Evolutionary conservation across 2,329 filamentous ascomycete genomes (phyloP).

Genomic region (Lithohypha guttulata): DNA sequence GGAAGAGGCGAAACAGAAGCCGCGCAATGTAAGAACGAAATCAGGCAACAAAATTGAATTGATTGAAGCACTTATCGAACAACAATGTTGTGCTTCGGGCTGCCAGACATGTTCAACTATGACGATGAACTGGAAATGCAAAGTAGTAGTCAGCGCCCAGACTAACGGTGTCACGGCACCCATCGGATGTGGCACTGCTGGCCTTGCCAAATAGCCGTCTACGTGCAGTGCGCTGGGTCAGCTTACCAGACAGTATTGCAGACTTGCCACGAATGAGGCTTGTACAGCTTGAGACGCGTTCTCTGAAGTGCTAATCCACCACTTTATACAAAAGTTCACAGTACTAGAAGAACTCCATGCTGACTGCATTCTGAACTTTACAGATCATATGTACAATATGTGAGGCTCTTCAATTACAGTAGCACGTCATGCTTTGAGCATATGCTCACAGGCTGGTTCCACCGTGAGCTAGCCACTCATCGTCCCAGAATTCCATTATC

Average conservation of each 20-base stretch:
- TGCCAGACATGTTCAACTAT: background rate
- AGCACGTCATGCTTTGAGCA: background rate
- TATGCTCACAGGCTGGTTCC: background rate
- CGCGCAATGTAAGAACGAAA: background rate
- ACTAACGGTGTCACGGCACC: background rate
- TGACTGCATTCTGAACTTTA: too few relatives aligned
- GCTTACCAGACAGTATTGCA: too few relatives aligned
- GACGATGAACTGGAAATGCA: conserved; percentile 2
- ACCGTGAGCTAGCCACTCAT: conserved; percentile 16
- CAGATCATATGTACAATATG: too few relatives aligned
- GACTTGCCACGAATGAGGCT: too few relatives aligned
- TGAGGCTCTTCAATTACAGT: background rate
- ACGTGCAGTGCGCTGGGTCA: background rate
- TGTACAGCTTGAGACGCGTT: background rate
- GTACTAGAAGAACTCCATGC: too few relatives aligned
- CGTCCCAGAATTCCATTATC: conserved; percentile 19
- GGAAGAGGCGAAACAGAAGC: background rate
- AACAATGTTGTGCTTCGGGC: too few relatives aligned
- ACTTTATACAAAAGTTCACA: background rate
- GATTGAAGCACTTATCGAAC: background rate
- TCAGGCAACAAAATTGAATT: conserved; percentile 9
- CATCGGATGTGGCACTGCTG: background rate
- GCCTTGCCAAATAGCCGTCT: background rate
- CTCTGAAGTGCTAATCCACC: background rate
- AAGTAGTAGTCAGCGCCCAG: background rate